phyloP scores from a whole-genome alignment of 768 basidiomycete species.

The Sutorius australiensis region DNA sequence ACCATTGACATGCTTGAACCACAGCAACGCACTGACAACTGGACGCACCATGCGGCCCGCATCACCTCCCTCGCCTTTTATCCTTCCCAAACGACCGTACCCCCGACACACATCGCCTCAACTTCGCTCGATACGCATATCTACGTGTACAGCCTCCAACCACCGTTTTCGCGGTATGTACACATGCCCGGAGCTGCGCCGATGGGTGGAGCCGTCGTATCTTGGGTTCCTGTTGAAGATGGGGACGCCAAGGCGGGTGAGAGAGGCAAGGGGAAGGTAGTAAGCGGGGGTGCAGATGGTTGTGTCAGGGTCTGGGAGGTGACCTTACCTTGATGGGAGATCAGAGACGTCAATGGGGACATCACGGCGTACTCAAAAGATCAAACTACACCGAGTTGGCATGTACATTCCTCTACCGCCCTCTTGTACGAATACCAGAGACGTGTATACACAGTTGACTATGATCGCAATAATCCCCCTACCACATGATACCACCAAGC shows the following conservation, averaged over 20 bases:
- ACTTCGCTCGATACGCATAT: constrained; percentile 92
- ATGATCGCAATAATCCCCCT: too few species aligned
- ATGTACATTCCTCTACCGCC: too few species aligned
- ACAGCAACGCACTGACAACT: constrained; percentile 67
- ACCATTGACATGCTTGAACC: background rate
- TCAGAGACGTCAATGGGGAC: background rate
- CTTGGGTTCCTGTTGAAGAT: constrained; percentile 50
- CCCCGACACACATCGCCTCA: constrained; percentile 64
- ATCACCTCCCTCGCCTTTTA: constrained; percentile 58
- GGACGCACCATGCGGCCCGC: constrained; percentile 84
- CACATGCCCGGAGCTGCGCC: constrained; percentile 83
- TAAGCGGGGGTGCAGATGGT: constrained; percentile 77
- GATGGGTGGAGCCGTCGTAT: constrained; percentile 77
- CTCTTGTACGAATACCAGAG: too few species aligned
- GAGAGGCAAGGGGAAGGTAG: constrained; percentile 50
- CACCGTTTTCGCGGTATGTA: constrained; percentile 63
- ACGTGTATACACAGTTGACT: too few species aligned
- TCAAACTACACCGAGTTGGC: too few species aligned
- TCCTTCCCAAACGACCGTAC: background rate
- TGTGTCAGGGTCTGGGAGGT: constrained; percentile 74
- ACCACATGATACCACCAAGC: too few species aligned
- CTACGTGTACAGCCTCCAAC: constrained; percentile 78
- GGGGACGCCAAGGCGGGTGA: constrained; percentile 8
- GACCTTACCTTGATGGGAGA: constrained; percentile 19
- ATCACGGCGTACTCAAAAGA: too few species aligned